Evolutionary conservation across 2,329 filamentous ascomycete genomes (phyloP).

Genomic region (Parastagonospora avenae): DNA sequence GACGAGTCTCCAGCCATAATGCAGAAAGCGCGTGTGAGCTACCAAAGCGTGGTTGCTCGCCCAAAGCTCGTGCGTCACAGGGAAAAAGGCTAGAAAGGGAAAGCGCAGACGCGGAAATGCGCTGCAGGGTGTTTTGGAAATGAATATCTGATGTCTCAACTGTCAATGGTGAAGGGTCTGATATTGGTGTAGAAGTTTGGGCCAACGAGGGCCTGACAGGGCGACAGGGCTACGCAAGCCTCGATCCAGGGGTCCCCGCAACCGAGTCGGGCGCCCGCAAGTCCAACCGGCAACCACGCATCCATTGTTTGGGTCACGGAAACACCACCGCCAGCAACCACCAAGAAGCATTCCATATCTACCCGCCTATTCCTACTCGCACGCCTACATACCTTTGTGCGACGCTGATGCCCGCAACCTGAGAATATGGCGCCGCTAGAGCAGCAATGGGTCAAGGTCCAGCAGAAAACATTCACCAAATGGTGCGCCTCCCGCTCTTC

Average conservation of each 20-base stretch:
- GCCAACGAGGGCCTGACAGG: conserved; percentile 16
- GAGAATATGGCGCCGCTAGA: conserved; percentile 56
- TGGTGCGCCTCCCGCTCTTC: conserved; percentile 62
- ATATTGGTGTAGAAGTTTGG: conserved; percentile 4
- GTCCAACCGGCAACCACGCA: conserved; percentile 13
- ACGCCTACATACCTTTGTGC: conserved; percentile 14
- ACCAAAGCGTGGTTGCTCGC: background rate
- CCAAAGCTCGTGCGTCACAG: background rate
- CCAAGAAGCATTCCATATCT: conserved; percentile 21
- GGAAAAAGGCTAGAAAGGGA: no score
- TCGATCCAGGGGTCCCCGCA: conserved; percentile 26
- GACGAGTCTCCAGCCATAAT: conserved; percentile 27
- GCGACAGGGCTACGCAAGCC: conserved; percentile 9
- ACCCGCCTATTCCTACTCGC: conserved; percentile 30
- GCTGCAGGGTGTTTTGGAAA: background rate
- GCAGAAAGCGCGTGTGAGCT: conserved; percentile 22
- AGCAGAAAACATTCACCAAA: conserved; percentile 99
- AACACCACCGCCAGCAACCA: conserved; percentile 25
- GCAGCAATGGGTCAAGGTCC: conserved; percentile 74
- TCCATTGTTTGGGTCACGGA: conserved; percentile 37
- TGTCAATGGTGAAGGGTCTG: conserved; percentile 9
- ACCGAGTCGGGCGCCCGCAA: conserved; percentile 32
- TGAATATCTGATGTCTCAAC: background rate
- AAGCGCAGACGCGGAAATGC: background rate
- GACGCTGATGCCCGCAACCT: conserved; percentile 35